Conservation (phyloP, 495 filamentous ascomycete genomes). For the Penicillium cinerascens region DNA sequence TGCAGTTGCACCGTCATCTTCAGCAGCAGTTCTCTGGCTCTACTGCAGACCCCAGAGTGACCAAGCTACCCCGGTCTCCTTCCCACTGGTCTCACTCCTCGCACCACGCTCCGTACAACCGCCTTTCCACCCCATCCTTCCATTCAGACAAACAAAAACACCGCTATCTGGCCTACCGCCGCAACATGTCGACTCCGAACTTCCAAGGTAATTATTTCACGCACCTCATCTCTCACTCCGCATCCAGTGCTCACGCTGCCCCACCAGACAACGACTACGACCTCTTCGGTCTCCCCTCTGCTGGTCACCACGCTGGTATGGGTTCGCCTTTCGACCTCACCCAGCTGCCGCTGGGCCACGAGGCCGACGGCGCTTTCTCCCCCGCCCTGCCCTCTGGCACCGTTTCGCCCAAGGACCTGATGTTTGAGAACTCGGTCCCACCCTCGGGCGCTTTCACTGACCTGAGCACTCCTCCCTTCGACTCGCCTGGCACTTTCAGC, state of each 20-base stretch:
- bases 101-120: conserved; percentile 41
- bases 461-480: conserved; percentile 77
- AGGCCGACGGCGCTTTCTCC: conserved; percentile 8
- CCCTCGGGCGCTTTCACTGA: conserved; percentile 81
- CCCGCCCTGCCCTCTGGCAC: conserved; percentile 49
- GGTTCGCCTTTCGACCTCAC: conserved; percentile 23
- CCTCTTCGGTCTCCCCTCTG: conserved; percentile 34
- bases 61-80: conserved; percentile 40
- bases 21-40: conserved; percentile 37
- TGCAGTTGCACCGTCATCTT: conserved; percentile 37
- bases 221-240: not conserved
- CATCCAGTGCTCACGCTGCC: conserved; percentile 1
- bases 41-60: conserved; percentile 36
- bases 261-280: conserved; percentile 19
- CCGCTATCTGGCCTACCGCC: conserved; percentile 17
- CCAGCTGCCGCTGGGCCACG: conserved; percentile 12
- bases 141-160: conserved; percentile 30
- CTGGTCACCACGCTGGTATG: conserved; percentile 29
- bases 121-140: conserved; percentile 54
- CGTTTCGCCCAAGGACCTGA: conserved; percentile 81
- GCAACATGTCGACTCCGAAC: conserved; percentile 43
- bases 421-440: conserved; percentile 73
- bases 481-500: conserved; percentile 62
- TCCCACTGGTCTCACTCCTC: conserved; percentile 43
- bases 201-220: conserved; percentile 27